A percentile compares a stretch with the other conserved stretches of the same genome.
Conservation (phyloP, 345 rosid genomes). For the Eucalyptus guilfoylei region DNA sequence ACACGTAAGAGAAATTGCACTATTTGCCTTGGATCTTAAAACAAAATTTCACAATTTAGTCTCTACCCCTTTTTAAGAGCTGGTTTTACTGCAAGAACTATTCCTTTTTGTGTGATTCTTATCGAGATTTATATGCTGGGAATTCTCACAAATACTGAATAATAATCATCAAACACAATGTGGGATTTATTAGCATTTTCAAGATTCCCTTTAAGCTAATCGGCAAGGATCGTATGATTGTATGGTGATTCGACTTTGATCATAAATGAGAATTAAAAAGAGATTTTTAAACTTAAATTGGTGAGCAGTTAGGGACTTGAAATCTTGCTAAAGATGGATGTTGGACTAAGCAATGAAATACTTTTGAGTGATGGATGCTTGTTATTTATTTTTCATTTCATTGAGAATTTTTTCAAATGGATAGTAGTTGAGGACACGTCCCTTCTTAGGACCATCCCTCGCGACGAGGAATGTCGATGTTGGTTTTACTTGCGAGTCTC, state of each 20-base stretch:
- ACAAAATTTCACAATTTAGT: background rate
- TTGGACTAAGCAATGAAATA: background rate
- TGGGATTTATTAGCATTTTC: no score
- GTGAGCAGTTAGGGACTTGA: background rate
- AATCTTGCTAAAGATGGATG: background rate
- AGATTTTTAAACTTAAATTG: background rate
- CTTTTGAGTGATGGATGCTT: background rate
- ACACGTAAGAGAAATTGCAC: background rate
- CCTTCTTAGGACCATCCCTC: background rate
- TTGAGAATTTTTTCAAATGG: background rate
- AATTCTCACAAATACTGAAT: fast-evolving
- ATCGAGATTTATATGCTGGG: background rate
- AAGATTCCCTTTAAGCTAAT: fast-evolving
- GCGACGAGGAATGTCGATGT: background rate
- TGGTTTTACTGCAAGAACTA: background rate
- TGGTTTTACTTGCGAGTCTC: background rate
- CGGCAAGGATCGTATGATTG: fast-evolving
- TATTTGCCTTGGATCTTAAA: no score
- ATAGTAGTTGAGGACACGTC: background rate
- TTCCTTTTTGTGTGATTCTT: background rate
- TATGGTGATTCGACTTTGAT: background rate
- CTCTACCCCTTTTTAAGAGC: background rate
- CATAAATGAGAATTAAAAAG: background rate
- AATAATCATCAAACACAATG: background rate
- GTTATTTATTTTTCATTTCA: background rate